Percentiles rank a stretch among this genome's conserved stretches.
These are phyloP conservation scores for Amaranthus cruentus DNA, from an alignment of 148 eudicot genomes.

Conservation along the genomic window DNA sequence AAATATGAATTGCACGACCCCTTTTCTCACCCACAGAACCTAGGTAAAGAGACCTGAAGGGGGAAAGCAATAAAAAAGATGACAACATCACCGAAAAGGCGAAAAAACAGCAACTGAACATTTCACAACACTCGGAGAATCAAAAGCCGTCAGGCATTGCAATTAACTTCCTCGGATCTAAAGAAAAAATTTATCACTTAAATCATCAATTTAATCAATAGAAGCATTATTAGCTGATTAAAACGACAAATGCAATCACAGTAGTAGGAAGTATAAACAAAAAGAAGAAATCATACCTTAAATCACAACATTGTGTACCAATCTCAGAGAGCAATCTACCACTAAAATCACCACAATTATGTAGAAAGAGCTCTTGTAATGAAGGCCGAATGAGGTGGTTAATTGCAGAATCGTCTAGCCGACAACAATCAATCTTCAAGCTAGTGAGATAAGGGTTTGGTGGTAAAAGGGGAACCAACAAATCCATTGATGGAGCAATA, in stretches of 20 bases:
- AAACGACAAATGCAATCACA: constrained; percentile 5
- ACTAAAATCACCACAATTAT: constrained; percentile 71
- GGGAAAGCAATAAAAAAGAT: constrained; percentile 27
- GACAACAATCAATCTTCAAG: constrained; percentile 71
- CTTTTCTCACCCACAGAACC: constrained; percentile 90
- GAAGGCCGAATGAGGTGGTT: constrained; percentile 56
- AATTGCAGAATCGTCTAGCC: constrained; percentile 68
- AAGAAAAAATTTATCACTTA: not conserved
- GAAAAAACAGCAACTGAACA: constrained; percentile 5
- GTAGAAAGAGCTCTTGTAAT: constrained; percentile 59
- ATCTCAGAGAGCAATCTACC: constrained; percentile 67
- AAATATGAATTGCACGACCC: constrained; percentile 74
- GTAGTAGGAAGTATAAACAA: not conserved
- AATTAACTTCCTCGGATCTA: not conserved
- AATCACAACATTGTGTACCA: constrained; percentile 56
- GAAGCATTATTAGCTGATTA: not conserved
- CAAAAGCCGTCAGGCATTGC: not conserved
- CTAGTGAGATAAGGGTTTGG: constrained; percentile 56
- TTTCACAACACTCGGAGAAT: not conserved
- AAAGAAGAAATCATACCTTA: constrained; percentile 39
- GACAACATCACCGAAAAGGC: constrained; percentile 20
- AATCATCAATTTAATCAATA: not conserved
- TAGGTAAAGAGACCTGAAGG: constrained; percentile 85
- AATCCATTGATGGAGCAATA: constrained; percentile 52
- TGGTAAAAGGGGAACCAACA: constrained; percentile 61